A percentile compares a stretch with the other conserved stretches of the same genome.
Conservation (phyloP, 2,329 filamentous ascomycete species). For the Ceratocystis destructans region DNA sequence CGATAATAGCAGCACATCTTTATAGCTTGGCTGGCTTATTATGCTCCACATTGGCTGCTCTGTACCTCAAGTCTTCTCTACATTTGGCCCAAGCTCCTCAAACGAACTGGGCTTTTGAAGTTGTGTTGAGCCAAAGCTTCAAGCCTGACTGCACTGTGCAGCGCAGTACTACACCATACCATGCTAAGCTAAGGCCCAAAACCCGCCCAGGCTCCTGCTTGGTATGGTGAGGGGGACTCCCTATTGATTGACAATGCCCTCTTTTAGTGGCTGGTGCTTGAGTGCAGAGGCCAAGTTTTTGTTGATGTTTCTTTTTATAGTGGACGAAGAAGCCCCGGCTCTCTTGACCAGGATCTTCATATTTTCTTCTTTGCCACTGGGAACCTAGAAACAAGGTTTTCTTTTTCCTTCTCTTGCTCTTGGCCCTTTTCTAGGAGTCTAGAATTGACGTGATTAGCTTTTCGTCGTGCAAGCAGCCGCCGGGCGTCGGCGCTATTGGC, state of each 20-base stretch:
- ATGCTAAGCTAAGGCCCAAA: too few species aligned
- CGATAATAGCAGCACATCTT: not conserved
- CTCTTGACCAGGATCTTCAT: not conserved
- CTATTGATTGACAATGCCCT: not conserved
- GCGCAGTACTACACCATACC: too few species aligned
- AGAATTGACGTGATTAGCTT: not conserved
- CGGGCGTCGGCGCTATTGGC: not conserved
- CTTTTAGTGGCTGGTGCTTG: not conserved
- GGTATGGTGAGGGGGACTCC: not conserved
- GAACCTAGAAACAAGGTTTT: not conserved
- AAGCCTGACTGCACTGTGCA: not conserved
- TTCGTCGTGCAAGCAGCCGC: not conserved
- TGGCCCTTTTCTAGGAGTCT: not conserved
- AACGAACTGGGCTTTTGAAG: not conserved
- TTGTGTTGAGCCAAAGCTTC: not conserved
- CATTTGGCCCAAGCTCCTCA: not conserved
- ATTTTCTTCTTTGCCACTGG: not conserved
- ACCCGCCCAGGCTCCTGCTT: too few species aligned
- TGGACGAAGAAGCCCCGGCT: not conserved
- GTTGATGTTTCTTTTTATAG: not conserved
- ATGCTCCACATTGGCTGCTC: not conserved
- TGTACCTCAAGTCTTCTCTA: not conserved
- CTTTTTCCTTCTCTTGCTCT: not conserved
- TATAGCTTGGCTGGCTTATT: not conserved
- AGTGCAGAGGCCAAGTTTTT: not conserved